Conservation (phyloP, 192 early-diverging fungal genomes). For the Obelidium mucronatum region DNA sequence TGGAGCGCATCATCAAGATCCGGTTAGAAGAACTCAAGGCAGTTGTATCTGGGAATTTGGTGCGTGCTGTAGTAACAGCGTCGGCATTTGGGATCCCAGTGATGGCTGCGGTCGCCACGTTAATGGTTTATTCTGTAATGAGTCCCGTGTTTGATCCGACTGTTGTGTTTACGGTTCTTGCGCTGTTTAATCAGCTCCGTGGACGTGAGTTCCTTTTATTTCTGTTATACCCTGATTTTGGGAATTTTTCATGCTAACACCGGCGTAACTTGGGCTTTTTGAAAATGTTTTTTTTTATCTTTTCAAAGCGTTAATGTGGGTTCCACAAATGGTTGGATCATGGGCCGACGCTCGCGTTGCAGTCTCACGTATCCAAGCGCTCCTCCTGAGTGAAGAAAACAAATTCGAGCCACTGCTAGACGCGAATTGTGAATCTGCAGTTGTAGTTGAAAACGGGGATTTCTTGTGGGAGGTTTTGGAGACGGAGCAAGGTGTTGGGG, state of each 20-base stretch:
- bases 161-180: constrained; percentile 53
- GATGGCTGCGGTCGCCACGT: constrained; percentile 45
- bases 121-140: constrained; percentile 50
- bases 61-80: constrained; percentile 35
- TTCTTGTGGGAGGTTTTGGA: constrained; percentile 66
- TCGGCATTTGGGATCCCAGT: constrained; percentile 58
- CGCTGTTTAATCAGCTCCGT: constrained; percentile 52
- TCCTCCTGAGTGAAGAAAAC: constrained; percentile 68
- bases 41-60: constrained; percentile 13
- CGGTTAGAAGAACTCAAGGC: constrained; percentile 50
- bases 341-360: constrained; percentile 60
- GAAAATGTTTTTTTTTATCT: too few relatives aligned
- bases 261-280: too few relatives aligned
- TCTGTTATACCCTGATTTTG: too few relatives aligned
- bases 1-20: constrained; percentile 67
- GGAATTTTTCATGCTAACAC: too few relatives aligned
- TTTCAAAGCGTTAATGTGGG: constrained; percentile 56
- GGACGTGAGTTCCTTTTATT: too few relatives aligned
- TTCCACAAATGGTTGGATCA: constrained; percentile 50
- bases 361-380: constrained; percentile 49
- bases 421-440: constrained; percentile 52
- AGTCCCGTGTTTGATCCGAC: constrained; percentile 22
- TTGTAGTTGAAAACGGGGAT: constrained; percentile 65
- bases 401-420: constrained; percentile 58
- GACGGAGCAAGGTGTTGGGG: not conserved